These are phyloP conservation scores for Eucalyptus virginea DNA, from an alignment of 345 rosid species.

Conservation along the genomic window DNA sequence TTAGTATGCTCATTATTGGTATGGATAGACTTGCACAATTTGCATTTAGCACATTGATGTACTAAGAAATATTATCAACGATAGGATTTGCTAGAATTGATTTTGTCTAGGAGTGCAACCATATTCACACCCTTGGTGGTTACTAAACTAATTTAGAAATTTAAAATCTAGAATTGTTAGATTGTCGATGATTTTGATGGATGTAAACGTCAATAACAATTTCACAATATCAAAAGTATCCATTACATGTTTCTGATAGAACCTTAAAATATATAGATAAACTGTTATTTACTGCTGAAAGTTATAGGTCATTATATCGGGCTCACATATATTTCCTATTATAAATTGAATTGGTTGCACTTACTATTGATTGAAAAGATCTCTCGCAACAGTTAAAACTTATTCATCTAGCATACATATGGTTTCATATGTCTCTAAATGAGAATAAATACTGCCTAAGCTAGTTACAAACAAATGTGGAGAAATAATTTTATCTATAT, in stretches of 20 bases:
- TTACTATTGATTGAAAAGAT: neutral
- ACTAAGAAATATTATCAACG: neutral
- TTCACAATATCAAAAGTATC: neutral
- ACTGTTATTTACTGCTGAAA: neutral
- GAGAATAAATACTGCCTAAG: neutral
- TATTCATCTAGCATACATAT: neutral
- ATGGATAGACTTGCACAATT: neutral
- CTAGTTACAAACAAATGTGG: neutral
- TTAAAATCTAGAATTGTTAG: neutral
- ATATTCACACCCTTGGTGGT: neutral
- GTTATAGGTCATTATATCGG: neutral
- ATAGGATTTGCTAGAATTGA: neutral
- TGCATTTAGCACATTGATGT: neutral
- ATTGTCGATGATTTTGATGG: neutral
- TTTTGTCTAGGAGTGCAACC: neutral
- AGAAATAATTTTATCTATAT: neutral
- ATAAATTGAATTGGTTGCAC: neutral
- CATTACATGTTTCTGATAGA: neutral
- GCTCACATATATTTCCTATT: neutral
- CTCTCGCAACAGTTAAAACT: neutral
- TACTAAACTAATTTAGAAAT: neutral
- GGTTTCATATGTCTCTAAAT: neutral
- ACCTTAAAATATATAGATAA: neutral
- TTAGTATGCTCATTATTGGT: neutral
- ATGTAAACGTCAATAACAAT: neutral